Conservation (phyloP, 2,329 filamentous ascomycete species). For the Shiraia bambusicola region DNA sequence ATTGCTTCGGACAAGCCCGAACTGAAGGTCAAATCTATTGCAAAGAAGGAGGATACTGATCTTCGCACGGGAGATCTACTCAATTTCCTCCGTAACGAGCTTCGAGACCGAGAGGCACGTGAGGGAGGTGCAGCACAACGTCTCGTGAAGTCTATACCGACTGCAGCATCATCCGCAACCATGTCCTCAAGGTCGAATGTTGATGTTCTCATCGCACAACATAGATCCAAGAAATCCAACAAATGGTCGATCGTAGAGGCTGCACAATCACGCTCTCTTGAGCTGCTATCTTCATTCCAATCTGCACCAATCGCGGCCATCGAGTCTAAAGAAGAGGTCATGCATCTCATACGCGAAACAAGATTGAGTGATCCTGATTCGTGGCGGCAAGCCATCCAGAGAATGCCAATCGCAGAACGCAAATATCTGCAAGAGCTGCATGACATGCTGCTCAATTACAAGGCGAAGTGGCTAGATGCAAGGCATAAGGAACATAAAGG, state of each 20-base stretch:
- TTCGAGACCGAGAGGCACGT: conserved; percentile 73
- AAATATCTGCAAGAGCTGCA: conserved; percentile 83
- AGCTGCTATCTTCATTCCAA: conserved; percentile 69
- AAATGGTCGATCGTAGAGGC: conserved; percentile 83
- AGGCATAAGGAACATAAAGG: conserved; percentile 32
- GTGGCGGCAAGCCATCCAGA: conserved; percentile 80
- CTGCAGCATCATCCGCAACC: conserved; percentile 21
- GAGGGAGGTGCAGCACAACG: conserved; percentile 51
- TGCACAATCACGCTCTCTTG: conserved; percentile 58
- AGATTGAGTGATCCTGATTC: conserved; percentile 76
- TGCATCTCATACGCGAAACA: conserved; percentile 74
- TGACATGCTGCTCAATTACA: conserved; percentile 68
- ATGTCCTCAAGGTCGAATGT: conserved; percentile 62
- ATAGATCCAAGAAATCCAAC: conserved; percentile 89
- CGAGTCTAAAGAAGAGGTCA: conserved; percentile 80
- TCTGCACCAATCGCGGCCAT: conserved; percentile 82
- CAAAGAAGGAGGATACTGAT: conserved; percentile 74
- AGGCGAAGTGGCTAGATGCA: conserved; percentile 57
- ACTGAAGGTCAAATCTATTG: conserved; percentile 77
- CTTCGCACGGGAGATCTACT: conserved; percentile 72
- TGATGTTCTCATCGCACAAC: conserved; percentile 78
- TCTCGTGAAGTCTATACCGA: conserved; percentile 19
- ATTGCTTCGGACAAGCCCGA: conserved; percentile 55
- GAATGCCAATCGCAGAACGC: conserved; percentile 72
- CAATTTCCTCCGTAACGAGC: conserved; percentile 77